A percentile compares a stretch with the other conserved stretches of the same genome.
Evolutionary conservation across 2,329 filamentous ascomycete species (phyloP).

Genomic region (Fusarium brevicatenulatum): DNA sequence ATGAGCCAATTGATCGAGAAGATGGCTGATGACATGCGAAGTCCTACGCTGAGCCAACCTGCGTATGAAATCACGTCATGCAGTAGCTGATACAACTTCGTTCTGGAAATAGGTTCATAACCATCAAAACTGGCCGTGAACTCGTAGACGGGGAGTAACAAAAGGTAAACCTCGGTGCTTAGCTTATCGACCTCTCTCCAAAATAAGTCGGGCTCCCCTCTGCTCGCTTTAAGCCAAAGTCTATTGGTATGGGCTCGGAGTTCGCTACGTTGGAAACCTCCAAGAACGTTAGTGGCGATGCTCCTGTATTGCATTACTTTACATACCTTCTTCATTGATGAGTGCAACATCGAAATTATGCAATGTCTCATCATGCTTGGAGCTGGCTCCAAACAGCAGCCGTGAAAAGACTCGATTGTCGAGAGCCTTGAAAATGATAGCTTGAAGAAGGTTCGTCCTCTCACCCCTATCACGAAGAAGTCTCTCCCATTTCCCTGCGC

Average conservation of each 20-base stretch:
- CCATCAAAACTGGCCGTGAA: slow-evolving; percentile 25
- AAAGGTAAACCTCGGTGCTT: slow-evolving; percentile 29
- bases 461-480: slow-evolving; percentile 40
- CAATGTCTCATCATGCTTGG: slow-evolving; percentile 39
- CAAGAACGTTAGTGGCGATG: slow-evolving; percentile 4
- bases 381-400: slow-evolving; percentile 47
- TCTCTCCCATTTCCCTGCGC: slow-evolving; percentile 43
- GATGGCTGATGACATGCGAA: slow-evolving; percentile 40
- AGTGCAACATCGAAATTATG: slow-evolving; percentile 38
- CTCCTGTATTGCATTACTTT: background rate
- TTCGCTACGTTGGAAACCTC: slow-evolving; percentile 46
- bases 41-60: slow-evolving; percentile 46
- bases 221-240: slow-evolving; percentile 35
- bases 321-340: slow-evolving; percentile 45
- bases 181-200: slow-evolving; percentile 48
- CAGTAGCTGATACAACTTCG: slow-evolving; percentile 39
- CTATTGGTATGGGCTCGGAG: slow-evolving; percentile 42
- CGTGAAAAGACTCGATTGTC: slow-evolving; percentile 43
- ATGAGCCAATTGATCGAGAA: slow-evolving; percentile 42
- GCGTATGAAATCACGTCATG: slow-evolving; percentile 47
- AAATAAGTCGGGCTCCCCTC: slow-evolving; percentile 41
- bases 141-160: slow-evolving; percentile 43
- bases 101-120: slow-evolving; percentile 6
- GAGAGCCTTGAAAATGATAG: slow-evolving; percentile 46
- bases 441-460: slow-evolving; percentile 42